These are phyloP conservation scores for Metschnikowia shivogae DNA, from an alignment of 805 yeast species.

Conservation along the genomic window DNA sequence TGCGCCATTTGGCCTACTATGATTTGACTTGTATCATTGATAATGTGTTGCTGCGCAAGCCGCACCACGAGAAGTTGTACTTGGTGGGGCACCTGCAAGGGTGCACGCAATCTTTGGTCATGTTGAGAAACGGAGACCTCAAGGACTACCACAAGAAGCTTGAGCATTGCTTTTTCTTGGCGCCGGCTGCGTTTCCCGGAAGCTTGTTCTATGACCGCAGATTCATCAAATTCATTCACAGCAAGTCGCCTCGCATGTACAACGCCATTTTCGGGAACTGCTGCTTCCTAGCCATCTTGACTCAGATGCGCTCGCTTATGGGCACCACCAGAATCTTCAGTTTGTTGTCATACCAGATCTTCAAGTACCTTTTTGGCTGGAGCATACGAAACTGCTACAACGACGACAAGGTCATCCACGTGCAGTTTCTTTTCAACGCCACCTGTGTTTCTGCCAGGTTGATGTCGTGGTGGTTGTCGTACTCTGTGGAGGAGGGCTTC, in stretches of 20 bases:
- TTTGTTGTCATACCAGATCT: conserved; percentile 69
- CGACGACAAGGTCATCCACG: conserved; percentile 59
- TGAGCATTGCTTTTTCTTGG: conserved; percentile 67
- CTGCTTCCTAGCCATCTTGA: conserved; percentile 76
- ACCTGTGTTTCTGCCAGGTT: conserved; percentile 72
- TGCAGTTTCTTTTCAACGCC: conserved; percentile 84
- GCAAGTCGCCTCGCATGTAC: conserved; percentile 40
- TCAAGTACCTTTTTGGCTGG: conserved; percentile 87
- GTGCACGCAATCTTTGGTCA: conserved; percentile 76
- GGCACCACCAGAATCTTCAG: conserved; percentile 49
- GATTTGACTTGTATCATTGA: conserved; percentile 76
- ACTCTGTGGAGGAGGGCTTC: conserved; percentile 37
- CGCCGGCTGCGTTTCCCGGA: conserved; percentile 94
- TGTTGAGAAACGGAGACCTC: conserved; percentile 46
- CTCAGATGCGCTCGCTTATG: conserved; percentile 46
- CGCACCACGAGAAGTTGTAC: conserved; percentile 45
- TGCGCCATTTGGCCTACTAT: conserved; percentile 71
- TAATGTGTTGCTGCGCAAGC: conserved; percentile 45
- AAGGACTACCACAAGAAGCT: conserved; percentile 46
- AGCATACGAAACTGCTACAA: conserved; percentile 61
- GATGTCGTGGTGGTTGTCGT: conserved; percentile 88
- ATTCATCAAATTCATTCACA: conserved; percentile 62
- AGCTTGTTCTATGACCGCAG: conserved; percentile 56
- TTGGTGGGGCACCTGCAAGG: conserved; percentile 91
- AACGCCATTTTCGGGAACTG: conserved; percentile 66